Conservation (phyloP, 2,329 filamentous ascomycete genomes). For the Colletotrichum abscissum region DNA sequence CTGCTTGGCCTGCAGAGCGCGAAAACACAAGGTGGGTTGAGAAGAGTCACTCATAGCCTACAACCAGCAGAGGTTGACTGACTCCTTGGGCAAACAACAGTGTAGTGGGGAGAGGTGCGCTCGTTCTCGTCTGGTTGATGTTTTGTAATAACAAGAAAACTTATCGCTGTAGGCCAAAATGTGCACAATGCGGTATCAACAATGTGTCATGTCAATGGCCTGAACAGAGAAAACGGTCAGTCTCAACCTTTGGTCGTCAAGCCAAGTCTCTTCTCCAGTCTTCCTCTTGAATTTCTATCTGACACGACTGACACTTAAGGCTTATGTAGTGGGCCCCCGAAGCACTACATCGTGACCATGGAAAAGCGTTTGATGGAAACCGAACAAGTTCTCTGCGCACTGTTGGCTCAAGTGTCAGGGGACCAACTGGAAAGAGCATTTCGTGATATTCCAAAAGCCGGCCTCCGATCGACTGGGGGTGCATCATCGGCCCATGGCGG, state of each 20-base stretch:
- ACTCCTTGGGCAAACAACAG: not conserved
- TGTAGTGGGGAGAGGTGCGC: constrained; percentile 29
- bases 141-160: not conserved
- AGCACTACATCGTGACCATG: constrained; percentile 25
- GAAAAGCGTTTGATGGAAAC: constrained; percentile 29
- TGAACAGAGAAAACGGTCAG: constrained; percentile 31
- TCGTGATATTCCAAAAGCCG: not conserved
- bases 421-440: constrained; percentile 12
- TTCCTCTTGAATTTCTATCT: not conserved
- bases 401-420: constrained; percentile 10
- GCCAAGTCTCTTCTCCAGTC: too few species aligned
- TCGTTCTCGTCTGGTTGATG: not conserved
- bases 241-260: not conserved
- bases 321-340: constrained; percentile 23
- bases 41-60: not conserved
- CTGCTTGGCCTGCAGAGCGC: constrained; percentile 27
- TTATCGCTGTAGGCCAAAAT: constrained; percentile 17
- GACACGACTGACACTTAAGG: not conserved
- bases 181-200: constrained; percentile 31
- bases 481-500: not conserved
- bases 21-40: constrained; percentile 28
- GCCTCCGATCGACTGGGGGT: not conserved
- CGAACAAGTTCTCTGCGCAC: constrained; percentile 14
- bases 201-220: constrained; percentile 31
- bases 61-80: not conserved